phyloP scores from a whole-genome alignment of 164 flowering plant genomes.

The Annona cherimola region DNA sequence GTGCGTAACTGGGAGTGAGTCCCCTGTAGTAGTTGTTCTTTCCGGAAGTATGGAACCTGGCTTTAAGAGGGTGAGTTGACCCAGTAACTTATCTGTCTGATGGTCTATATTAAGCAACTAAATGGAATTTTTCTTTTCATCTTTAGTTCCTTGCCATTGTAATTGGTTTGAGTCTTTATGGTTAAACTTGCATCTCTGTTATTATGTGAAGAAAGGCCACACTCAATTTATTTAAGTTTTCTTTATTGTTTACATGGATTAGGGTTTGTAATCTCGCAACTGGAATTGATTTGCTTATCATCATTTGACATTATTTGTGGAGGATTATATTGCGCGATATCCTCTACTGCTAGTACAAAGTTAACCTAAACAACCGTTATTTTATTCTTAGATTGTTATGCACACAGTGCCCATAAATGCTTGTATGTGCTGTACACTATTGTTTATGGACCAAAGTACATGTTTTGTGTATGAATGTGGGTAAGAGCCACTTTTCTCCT shows the following conservation, averaged over 20 bases:
- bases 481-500: too few relatives aligned
- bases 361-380: neutral
- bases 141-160: neutral
- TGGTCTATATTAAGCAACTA: neutral
- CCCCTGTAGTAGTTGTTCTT: conserved; percentile 78
- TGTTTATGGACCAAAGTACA: neutral
- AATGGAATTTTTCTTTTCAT: neutral
- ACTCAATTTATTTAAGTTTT: neutral
- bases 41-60: conserved; percentile 92
- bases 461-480: too few relatives aligned
- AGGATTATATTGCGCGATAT: neutral
- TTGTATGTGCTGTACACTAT: neutral
- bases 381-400: neutral
- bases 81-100: neutral
- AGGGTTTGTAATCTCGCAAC: neutral
- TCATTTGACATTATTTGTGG: neutral
- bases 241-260: neutral
- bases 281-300: neutral
- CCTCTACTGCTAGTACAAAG: neutral
- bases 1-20: conserved; percentile 80
- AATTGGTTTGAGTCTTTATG: neutral
- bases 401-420: neutral
- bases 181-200: neutral
- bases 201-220: neutral
- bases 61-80: conserved; percentile 54